Evolutionary conservation across 768 basidiomycete species (phyloP), one percentile per base, ranked within the genome.

Genomic region (Termitomyces sp.): DNA sequence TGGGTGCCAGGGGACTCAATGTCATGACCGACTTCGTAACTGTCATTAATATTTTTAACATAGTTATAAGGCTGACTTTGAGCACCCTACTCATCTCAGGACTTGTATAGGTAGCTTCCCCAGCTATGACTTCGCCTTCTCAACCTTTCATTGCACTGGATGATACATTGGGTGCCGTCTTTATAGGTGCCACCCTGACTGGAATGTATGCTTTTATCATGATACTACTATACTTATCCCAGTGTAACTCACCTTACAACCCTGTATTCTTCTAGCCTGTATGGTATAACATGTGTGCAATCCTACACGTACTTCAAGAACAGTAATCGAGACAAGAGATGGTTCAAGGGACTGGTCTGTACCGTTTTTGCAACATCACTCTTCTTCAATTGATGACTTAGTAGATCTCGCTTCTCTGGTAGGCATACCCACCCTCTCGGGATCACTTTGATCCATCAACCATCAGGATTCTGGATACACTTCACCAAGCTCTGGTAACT

Each of bases 211-310:
- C 42, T 16, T 16, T 32, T 41, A n/a, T n/a, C 13, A 9, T 11
- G 22, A 32, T 39, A 15, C 10, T 18, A 7, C 12, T 9, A 20
- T 10, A 13, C 29, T 49, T 3, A 4, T 25, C 4, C 20, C 11
- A 16, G 15, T 7, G n/a, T n/a, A n/a, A n/a, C 20, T 25, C 12
- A 36, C 20, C 16, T 15, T 39, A 7, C 11, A 39, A 20, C 18
- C 10, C 9, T 20, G n/a, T n/a, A n/a, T 39, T 39, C 22, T 31
- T 33, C 16, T 11, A 52, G 51, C 2, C 38, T 52, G 32, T 52
- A 52, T 38, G 42, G 42, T 7, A 44, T 52, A 23, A 44, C 51
- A 18, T 52, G 42, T 18, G 51, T 44, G 20, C 51, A 52, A 16
- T 15, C 32, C 22, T 52, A 52, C 20, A 33, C 12, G 6, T 52